A percentile compares a stretch with the other conserved stretches of the same genome.
Conservation (phyloP, 768 basidiomycete species). For the Amanita rubescens region DNA sequence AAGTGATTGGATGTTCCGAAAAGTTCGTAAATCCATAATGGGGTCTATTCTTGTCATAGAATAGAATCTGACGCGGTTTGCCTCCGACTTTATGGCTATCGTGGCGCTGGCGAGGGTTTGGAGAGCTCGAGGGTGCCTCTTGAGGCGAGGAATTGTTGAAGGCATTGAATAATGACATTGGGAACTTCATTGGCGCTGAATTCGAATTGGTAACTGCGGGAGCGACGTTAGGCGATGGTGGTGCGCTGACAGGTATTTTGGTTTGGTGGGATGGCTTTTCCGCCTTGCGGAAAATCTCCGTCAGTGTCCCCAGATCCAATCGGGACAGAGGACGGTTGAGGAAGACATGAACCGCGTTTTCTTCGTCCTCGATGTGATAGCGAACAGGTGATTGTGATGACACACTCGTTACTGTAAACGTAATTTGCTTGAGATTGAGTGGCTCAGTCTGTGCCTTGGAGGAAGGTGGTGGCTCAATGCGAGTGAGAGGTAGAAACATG, state of each 20-base stretch:
- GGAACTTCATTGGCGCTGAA: neutral
- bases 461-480: neutral
- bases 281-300: neutral
- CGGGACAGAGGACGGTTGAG: conserved; percentile 7
- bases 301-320: conserved; percentile 4
- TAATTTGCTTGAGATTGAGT: conserved; percentile 4
- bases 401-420: conserved; percentile 1
- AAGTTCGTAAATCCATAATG: conserved; percentile 38
- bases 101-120: neutral
- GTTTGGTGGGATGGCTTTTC: conserved; percentile 2
- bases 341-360: conserved; percentile 4
- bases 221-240: neutral
- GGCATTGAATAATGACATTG: neutral
- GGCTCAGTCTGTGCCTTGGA: neutral
- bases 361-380: conserved; percentile 6
- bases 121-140: neutral
- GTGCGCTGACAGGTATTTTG: neutral
- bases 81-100: neutral
- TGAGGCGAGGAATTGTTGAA: neutral
- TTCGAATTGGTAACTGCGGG: neutral
- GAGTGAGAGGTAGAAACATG: neutral
- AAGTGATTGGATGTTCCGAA: conserved; percentile 33
- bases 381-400: conserved; percentile 1
- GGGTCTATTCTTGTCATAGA: conserved; percentile 29
- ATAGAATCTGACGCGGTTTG: conserved; percentile 11